Percentiles rank a stretch among this genome's conserved stretches.
Evolutionary conservation across 108 stramenopile species (phyloP).

Genomic region (Aurantiochytrium sp.): DNA sequence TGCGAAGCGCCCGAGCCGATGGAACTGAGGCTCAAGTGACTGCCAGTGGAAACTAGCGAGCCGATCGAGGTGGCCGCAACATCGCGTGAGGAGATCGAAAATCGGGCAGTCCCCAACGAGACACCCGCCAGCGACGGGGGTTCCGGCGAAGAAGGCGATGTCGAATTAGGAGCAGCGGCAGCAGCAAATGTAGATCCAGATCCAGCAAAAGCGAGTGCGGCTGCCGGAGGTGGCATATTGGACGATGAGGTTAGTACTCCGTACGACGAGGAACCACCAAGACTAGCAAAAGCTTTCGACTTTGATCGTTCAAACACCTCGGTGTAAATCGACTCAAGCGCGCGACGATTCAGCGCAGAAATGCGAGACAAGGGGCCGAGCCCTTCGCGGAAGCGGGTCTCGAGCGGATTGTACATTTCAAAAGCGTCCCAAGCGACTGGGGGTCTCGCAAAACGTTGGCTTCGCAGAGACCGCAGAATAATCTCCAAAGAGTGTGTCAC

Average conservation of each 20-base stretch:
- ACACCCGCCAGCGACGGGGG: too few species aligned
- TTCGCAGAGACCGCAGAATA: background rate
- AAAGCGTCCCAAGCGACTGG: background rate
- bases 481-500: background rate
- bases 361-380: background rate
- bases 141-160: too few species aligned
- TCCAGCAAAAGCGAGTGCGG: too few species aligned
- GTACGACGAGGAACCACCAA: background rate
- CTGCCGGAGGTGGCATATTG: too few species aligned
- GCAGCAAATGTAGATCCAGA: too few species aligned
- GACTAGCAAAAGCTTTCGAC: background rate
- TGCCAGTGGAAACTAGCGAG: background rate
- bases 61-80: background rate
- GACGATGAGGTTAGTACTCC: background rate
- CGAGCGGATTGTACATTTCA: background rate
- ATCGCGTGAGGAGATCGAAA: background rate
- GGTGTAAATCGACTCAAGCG: background rate
- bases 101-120: too few species aligned
- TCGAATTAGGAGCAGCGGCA: too few species aligned
- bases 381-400: background rate
- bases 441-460: background rate
- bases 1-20: background rate
- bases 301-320: background rate
- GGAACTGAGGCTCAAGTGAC: background rate
- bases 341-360: background rate